Percentiles rank a stretch among this genome's conserved stretches.
These are phyloP conservation scores for Clarireedia sp. DNA, from an alignment of 2,329 filamentous ascomycete genomes.

Conservation along the genomic window DNA sequence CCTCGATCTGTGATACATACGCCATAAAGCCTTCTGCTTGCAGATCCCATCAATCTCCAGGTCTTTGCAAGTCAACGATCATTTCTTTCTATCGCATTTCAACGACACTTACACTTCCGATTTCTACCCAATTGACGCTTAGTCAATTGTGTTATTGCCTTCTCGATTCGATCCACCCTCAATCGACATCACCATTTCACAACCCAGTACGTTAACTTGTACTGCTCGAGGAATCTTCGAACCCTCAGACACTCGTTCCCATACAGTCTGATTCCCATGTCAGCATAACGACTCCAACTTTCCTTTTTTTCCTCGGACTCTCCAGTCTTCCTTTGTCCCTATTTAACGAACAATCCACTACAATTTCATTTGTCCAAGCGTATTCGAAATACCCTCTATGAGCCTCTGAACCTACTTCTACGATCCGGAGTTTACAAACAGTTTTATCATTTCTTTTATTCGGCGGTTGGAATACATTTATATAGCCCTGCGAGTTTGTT, in stretches of 20 bases:
- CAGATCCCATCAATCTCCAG: neutral
- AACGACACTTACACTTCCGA: neutral
- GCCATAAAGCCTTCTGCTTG: slow-evolving; percentile 7
- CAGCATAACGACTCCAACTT: slow-evolving; percentile 30
- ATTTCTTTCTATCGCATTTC: neutral
- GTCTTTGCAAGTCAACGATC: slow-evolving; percentile 6
- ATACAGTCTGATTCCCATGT: slow-evolving; percentile 27
- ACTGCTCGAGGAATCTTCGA: slow-evolving; percentile 15
- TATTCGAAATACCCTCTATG: slow-evolving; percentile 35
- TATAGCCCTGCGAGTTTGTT: slow-evolving; percentile 32
- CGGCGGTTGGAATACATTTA: slow-evolving; percentile 29
- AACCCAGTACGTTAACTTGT: slow-evolving; percentile 1
- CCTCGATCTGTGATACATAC: slow-evolving; percentile 8
- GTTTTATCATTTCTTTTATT: slow-evolving; percentile 24
- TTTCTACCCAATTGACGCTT: slow-evolving; percentile 13
- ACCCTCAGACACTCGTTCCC: slow-evolving; percentile 27
- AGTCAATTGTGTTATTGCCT: slow-evolving; percentile 16
- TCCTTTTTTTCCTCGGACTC: slow-evolving; percentile 30
- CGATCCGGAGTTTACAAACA: slow-evolving; percentile 30
- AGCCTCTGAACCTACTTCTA: slow-evolving; percentile 33
- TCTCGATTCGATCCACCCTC: slow-evolving; percentile 18
- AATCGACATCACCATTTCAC: slow-evolving; percentile 14
- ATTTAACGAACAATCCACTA: slow-evolving; percentile 34
- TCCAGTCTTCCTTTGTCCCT: slow-evolving; percentile 24
- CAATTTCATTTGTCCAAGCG: slow-evolving; percentile 41